These are phyloP conservation scores for Daedaleopsis sinensis DNA, from an alignment of 768 basidiomycete species.

Conservation along the genomic window DNA sequence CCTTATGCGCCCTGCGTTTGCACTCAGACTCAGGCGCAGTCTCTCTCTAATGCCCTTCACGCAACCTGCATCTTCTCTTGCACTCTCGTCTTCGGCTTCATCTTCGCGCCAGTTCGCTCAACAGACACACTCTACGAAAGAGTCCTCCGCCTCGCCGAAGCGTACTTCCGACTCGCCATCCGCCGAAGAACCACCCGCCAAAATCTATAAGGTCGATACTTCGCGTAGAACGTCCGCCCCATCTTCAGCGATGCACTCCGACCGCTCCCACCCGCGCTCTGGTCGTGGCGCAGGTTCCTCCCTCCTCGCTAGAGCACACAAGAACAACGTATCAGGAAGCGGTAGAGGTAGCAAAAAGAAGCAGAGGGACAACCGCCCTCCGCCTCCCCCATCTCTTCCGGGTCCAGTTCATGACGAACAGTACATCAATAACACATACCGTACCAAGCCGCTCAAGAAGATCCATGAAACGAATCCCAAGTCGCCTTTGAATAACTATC, in stretches of 20 bases:
- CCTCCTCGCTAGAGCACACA: slow-evolving; percentile 19
- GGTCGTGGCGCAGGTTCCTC: slow-evolving; percentile 17
- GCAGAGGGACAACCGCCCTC: slow-evolving; percentile 7
- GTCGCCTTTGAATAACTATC: slow-evolving; percentile 50
- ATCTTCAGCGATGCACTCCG: slow-evolving; percentile 1
- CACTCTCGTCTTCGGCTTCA: slow-evolving; percentile 24
- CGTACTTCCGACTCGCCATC: slow-evolving; percentile 14
- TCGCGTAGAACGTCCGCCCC: background rate
- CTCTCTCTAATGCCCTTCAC: slow-evolving; percentile 61
- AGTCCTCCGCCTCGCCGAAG: slow-evolving; percentile 12
- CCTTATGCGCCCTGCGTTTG: slow-evolving; percentile 54
- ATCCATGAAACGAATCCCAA: slow-evolving; percentile 50
- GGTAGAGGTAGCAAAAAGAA: slow-evolving; percentile 7
- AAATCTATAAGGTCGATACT: slow-evolving; percentile 20
- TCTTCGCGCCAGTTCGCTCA: slow-evolving; percentile 38
- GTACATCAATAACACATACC: slow-evolving; percentile 35
- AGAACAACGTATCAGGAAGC: slow-evolving; percentile 21
- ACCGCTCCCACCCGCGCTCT: slow-evolving; percentile 6
- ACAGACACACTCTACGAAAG: slow-evolving; percentile 37
- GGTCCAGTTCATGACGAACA: slow-evolving; percentile 42
- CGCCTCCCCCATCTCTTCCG: slow-evolving; percentile 23
- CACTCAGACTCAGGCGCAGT: slow-evolving; percentile 52
- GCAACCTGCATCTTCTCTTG: slow-evolving; percentile 28
- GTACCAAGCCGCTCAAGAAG: slow-evolving; percentile 31
- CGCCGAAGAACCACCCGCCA: slow-evolving; percentile 23